phyloP scores from a whole-genome alignment of 2,329 filamentous ascomycete species.

The Ceratocystis huliohia region DNA sequence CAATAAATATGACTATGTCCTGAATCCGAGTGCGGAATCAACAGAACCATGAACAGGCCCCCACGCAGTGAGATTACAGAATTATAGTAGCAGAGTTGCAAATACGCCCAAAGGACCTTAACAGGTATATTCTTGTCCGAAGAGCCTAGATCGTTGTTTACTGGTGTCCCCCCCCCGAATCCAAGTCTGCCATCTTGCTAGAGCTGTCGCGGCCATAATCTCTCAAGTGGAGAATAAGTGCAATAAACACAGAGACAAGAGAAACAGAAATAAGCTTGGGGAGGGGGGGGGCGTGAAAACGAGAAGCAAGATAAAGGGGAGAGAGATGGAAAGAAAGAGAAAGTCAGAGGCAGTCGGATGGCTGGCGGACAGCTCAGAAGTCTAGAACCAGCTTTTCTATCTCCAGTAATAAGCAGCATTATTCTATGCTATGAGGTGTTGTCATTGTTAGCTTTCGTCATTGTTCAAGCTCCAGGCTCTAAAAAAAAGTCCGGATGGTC shows the following conservation, averaged over 20 bases:
- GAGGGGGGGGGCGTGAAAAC: too few relatives aligned
- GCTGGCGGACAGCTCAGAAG: too few relatives aligned
- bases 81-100: neutral
- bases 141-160: neutral
- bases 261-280: neutral
- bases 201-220: neutral
- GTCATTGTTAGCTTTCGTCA: too few relatives aligned
- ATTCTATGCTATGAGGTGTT: too few relatives aligned
- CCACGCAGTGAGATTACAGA: neutral
- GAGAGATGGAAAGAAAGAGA: too few relatives aligned
- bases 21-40: neutral
- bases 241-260: neutral
- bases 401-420: too few relatives aligned
- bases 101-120: neutral
- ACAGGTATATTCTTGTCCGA: neutral
- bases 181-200: neutral
- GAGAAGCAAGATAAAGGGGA: too few relatives aligned
- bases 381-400: too few relatives aligned
- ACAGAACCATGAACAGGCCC: neutral
- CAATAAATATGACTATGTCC: neutral
- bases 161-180: neutral
- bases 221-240: neutral
- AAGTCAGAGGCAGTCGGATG: too few relatives aligned
- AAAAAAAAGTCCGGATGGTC: too few relatives aligned
- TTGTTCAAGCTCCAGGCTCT: too few relatives aligned